Evolutionary conservation across 2,329 filamentous ascomycete species (phyloP).

Genomic region (Cercospora sp.): DNA sequence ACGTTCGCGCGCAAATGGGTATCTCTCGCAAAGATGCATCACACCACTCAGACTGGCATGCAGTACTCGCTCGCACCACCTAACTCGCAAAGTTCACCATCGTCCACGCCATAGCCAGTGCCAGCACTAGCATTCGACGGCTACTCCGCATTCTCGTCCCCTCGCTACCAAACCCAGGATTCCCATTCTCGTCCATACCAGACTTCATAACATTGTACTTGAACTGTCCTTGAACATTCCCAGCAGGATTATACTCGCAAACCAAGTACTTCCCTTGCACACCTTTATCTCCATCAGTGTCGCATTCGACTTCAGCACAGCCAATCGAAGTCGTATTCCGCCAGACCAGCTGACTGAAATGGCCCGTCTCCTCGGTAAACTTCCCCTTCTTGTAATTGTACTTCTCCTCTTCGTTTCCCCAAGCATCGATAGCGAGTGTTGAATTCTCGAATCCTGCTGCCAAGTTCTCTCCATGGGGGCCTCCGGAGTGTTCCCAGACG

Average conservation of each 20-base stretch:
- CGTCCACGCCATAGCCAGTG: conserved; percentile 7
- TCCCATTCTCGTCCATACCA: conserved; percentile 28
- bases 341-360: conserved; percentile 41
- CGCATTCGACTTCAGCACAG: conserved; percentile 32
- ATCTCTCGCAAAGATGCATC: conserved; percentile 40
- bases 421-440: conserved; percentile 34
- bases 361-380: conserved; percentile 34
- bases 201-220: conserved; percentile 37
- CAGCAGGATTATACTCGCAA: conserved; percentile 43
- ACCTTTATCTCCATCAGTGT: conserved; percentile 22
- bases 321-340: conserved; percentile 35
- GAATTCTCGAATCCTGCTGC: conserved; percentile 31
- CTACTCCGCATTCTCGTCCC: not conserved
- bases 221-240: conserved; percentile 41
- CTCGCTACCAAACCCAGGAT: conserved; percentile 2
- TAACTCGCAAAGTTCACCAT: not conserved
- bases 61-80: not conserved
- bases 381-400: conserved; percentile 33
- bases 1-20: conserved; percentile 5
- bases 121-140: not conserved
- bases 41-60: not conserved
- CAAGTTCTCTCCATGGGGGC: conserved; percentile 38
- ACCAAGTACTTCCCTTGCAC: conserved; percentile 36
- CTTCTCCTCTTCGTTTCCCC: conserved; percentile 34
- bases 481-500: conserved; percentile 36